Evolutionary conservation across 306 rosid species (phyloP).

Genomic region (Prunus fruticosa): DNA sequence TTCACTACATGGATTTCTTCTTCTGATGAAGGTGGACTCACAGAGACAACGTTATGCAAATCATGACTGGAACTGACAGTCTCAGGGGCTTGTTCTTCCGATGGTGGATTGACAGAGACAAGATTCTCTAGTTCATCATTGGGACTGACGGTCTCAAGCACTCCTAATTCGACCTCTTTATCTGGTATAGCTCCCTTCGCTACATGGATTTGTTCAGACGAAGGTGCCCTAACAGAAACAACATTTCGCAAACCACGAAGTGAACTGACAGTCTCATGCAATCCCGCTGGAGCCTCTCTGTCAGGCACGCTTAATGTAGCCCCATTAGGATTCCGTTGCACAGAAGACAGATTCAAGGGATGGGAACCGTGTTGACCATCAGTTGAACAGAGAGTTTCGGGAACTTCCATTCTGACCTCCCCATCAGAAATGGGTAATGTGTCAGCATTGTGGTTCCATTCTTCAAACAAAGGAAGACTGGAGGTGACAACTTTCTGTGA

Average conservation of each 20-base stretch:
- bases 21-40: constrained; percentile 22
- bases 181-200: constrained; percentile 20
- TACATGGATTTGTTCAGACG: constrained; percentile 7
- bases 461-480: constrained; percentile 18
- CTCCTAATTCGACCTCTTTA: constrained; percentile 23
- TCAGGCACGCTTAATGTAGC: constrained; percentile 15
- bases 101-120: constrained; percentile 17
- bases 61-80: not conserved
- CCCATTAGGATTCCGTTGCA: constrained; percentile 24
- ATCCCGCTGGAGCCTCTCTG: constrained; percentile 15
- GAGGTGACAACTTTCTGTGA: not conserved
- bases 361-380: constrained; percentile 20
- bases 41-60: not conserved
- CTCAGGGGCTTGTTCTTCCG: constrained; percentile 26
- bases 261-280: constrained; percentile 15
- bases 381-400: not conserved
- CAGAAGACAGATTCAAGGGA: constrained; percentile 19
- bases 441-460: constrained; percentile 19
- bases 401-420: constrained; percentile 17
- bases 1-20: constrained; percentile 16
- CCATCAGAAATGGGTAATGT: constrained; percentile 22
- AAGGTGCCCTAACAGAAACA: constrained; percentile 4
- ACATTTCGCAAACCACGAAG: constrained; percentile 15
- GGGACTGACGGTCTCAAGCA: constrained; percentile 17
- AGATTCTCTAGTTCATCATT: constrained; percentile 11